A percentile compares a stretch with the other conserved stretches of the same genome.
These are phyloP conservation scores for Phyllosticta citribraziliensis DNA, from an alignment of 2,329 filamentous ascomycete species.

Conservation along the genomic window DNA sequence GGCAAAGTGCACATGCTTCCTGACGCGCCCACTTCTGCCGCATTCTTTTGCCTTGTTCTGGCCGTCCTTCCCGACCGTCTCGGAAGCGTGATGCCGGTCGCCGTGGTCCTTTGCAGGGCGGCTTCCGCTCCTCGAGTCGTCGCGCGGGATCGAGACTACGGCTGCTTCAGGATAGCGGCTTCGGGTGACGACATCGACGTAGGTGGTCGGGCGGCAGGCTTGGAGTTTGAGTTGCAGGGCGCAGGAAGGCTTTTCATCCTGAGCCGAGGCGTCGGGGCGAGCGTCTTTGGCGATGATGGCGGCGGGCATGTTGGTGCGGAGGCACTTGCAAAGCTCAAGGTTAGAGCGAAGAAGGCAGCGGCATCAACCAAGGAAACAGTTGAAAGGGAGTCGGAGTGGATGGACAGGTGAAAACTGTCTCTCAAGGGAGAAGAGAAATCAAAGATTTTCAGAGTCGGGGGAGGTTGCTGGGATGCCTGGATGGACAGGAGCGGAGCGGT, in stretches of 20 bases:
- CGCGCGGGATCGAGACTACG: background rate
- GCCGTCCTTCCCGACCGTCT: background rate
- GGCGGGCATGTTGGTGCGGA: background rate
- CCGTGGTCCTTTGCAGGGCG: background rate
- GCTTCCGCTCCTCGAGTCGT: background rate
- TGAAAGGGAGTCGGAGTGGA: background rate
- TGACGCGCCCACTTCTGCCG: background rate
- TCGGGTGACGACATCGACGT: conserved; percentile 1
- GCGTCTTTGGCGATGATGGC: background rate
- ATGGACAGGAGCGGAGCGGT: background rate
- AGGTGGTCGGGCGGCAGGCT: background rate
- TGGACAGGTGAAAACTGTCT: background rate
- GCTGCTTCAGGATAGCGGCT: background rate
- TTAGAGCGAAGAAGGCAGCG: background rate
- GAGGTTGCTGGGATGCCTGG: background rate
- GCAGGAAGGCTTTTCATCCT: background rate
- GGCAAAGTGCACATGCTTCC: conserved; percentile 8
- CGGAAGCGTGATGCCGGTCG: background rate
- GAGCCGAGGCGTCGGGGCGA: background rate
- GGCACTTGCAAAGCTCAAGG: background rate
- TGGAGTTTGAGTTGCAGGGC: background rate
- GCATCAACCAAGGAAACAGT: background rate
- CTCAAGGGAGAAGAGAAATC: background rate
- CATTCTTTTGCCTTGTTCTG: background rate
- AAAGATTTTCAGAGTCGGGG: background rate